These are phyloP conservation scores for Babesia gibsoni DNA, from an alignment of 169 alveolate genomes.

Conservation along the genomic window DNA sequence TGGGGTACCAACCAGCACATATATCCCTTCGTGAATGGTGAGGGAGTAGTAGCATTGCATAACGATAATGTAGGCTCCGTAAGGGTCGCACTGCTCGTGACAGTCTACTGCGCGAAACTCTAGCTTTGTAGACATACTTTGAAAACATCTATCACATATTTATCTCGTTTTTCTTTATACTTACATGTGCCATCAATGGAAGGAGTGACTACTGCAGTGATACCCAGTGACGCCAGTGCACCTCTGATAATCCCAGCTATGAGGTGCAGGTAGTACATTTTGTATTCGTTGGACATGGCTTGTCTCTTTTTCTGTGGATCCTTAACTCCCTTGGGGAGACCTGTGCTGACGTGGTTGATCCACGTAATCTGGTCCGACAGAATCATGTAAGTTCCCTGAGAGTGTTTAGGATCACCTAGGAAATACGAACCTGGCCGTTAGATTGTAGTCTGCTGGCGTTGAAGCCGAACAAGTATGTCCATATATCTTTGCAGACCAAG, in stretches of 20 bases:
- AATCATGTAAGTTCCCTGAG: constrained; percentile 42
- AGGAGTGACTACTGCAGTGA: constrained; percentile 42
- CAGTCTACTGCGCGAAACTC: not conserved
- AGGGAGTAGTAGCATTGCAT: not conserved
- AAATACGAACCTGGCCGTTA: constrained; percentile 50
- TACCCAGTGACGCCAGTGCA: constrained; percentile 61
- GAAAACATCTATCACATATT: constrained; percentile 35
- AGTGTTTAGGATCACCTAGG: not conserved
- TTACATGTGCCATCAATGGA: constrained; percentile 26
- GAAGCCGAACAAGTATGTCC: constrained; percentile 56
- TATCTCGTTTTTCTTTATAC: not conserved
- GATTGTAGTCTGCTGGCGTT: constrained; percentile 61
- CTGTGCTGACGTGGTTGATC: constrained; percentile 25
- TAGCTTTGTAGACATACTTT: constrained; percentile 30
- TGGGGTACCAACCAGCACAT: constrained; percentile 41
- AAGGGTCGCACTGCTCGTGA: constrained; percentile 10
- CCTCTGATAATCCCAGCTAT: constrained; percentile 55
- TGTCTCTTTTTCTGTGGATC: not conserved
- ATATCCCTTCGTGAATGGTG: constrained; percentile 40
- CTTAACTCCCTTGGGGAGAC: not conserved
- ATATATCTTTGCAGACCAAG: constrained; percentile 55
- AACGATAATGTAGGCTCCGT: constrained; percentile 18
- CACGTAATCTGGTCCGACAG: constrained; percentile 47
- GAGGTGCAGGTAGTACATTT: constrained; percentile 34
- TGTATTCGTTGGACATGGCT: constrained; percentile 19